Conservation (phyloP, 371 early-diverging fungal genomes). For the Blastocladiella emersonii region DNA sequence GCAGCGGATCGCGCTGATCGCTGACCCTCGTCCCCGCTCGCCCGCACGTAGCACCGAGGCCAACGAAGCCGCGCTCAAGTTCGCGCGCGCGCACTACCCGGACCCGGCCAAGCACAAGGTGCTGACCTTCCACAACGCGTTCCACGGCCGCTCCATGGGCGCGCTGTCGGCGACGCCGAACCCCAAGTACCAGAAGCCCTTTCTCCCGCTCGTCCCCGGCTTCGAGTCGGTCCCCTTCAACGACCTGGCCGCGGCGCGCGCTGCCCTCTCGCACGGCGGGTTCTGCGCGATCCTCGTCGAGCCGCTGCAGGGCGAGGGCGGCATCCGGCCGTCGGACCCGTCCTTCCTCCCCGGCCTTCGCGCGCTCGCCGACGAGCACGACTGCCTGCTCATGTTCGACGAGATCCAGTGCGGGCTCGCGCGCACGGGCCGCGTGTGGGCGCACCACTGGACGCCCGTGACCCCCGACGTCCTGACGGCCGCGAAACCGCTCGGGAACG, state of each 20-base stretch:
- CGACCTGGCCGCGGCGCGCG: constrained; percentile 36
- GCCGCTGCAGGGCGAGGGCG: constrained; percentile 94
- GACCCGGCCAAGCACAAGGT: constrained; percentile 33
- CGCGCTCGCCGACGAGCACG: constrained; percentile 59
- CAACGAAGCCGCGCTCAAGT: constrained; percentile 84
- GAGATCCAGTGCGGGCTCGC: constrained; percentile 95
- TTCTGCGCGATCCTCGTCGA: constrained; percentile 83
- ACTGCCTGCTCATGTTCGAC: constrained; percentile 79
- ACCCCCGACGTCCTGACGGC: constrained; percentile 82
- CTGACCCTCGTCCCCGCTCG: too few species aligned
- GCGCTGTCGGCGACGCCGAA: constrained; percentile 80
- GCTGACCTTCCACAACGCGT: constrained; percentile 70
- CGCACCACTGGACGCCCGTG: constrained; percentile 55
- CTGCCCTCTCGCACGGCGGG: not conserved
- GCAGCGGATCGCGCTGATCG: too few species aligned
- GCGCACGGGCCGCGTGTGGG: constrained; percentile 84
- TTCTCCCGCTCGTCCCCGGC: constrained; percentile 77
- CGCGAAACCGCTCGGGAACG: constrained; percentile 93
- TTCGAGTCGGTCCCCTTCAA: constrained; percentile 56
- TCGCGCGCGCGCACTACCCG: constrained; percentile 69
- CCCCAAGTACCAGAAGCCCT: constrained; percentile 82
- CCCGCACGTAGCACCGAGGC: constrained; percentile 93
- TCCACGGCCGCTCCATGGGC: constrained; percentile 91
- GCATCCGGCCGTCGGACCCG: constrained; percentile 49
- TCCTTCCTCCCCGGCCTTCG: constrained; percentile 65